Base-by-base conservation (phyloP, 257 asterid genomes). In the Ligustrum vulgare region DNA sequence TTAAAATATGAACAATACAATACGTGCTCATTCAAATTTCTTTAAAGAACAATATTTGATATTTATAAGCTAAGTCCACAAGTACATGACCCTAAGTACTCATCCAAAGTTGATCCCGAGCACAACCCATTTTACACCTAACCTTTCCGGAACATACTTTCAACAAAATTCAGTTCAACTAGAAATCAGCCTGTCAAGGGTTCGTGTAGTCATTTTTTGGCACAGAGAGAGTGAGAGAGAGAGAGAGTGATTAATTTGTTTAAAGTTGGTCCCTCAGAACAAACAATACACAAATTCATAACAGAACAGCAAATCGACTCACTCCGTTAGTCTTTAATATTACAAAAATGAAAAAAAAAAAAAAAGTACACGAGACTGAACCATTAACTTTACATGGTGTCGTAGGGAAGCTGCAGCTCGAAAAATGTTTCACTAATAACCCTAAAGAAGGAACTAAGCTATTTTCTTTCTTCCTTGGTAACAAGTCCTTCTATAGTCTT, bases 401-500 rank as follows among this genome's bases (percentile, higher is more conserved):
- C 76, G 9, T 62, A 78, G n/a, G 67, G 79, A 64, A 33, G 45
- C 67, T 64, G 64, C 76, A 78, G 71, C 76, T 75, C 43, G 71
- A 76, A 79, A 81, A 77, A 67, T 72, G 81, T 70, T 65, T 69
- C 23, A 5, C 66, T 63, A 80, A 54, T 34, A 75, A 62, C 72
- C 79, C 86, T 79, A 81, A 20, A 56, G 31, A 67, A 49, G 80
- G 69, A 65, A 65, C 81, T 80, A 78, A 67, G 71, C 80, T 84
- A 84, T 79, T 77, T 32, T 66, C 74, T 72, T 64, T 62, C 76
- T 35, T 68, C 69, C 43, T 49, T 63, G 62, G 11, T 62, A 36
- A 51, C 45, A 37, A 64, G 65, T 72, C 64, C 71, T 62, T 78
- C 79, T 76, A 84, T 72, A 88, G 78, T 76, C 98, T 85, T 75